These are phyloP conservation scores for Hymenoscyphus scutula DNA, from an alignment of 2,329 filamentous ascomycete species.

Conservation along the genomic window DNA sequence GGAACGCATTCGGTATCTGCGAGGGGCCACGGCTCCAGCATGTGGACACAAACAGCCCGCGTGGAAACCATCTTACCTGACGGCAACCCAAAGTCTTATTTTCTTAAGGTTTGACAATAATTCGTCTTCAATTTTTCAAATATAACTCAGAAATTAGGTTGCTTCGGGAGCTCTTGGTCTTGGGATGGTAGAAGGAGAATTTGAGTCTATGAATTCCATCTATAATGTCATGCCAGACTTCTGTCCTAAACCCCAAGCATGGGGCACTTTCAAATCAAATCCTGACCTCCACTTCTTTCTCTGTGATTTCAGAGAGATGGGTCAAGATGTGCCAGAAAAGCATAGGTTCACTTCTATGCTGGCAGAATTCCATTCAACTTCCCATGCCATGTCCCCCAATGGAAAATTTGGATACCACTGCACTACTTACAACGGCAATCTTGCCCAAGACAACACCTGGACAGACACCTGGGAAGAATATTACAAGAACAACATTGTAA, in stretches of 20 bases:
- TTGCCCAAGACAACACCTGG: conserved; percentile 40
- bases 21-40: conserved; percentile 3
- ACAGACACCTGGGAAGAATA: conserved; percentile 38
- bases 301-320: conserved; percentile 29
- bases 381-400: conserved; percentile 17
- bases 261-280: conserved; percentile 26
- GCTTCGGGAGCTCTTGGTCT: not conserved
- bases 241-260: conserved; percentile 14
- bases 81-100: not conserved
- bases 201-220: conserved; percentile 38
- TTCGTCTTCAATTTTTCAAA: too few relatives aligned
- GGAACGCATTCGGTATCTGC: not conserved
- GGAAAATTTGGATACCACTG: conserved; percentile 40
- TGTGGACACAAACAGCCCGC: not conserved
- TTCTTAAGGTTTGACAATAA: not conserved
- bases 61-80: not conserved
- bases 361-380: conserved; percentile 15
- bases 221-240: conserved; percentile 7
- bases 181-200: conserved; percentile 37
- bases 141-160: not conserved
- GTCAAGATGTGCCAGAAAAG: conserved; percentile 27
- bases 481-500: conserved; percentile 27
- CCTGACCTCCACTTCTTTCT: conserved; percentile 29
- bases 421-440: conserved; percentile 39
- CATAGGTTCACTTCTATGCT: conserved; percentile 27